Base-by-base conservation (phyloP, 139 green algal species). In the Trebouxia sp. region DNA sequence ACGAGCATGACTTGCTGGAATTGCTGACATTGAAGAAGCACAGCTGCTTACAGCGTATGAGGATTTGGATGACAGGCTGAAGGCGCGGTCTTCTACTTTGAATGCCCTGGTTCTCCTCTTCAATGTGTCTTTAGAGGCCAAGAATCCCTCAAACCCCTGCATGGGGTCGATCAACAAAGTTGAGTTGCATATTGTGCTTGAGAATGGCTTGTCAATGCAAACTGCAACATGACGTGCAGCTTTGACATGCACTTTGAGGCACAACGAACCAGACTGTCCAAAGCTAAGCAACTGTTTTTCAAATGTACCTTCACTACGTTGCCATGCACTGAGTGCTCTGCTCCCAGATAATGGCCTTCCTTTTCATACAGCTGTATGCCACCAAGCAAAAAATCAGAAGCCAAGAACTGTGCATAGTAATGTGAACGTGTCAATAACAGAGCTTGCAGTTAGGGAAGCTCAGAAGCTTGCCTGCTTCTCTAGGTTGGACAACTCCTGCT, bases 81-180 rank as follows among this genome's bases (percentile, higher is more conserved):
- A 94, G 0, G 88, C 70, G 5, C 89, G 81, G 47, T 96, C 92
- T 48, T 95, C 91, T 3, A 90, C 72, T 80, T 89, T 91, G 75
- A 89, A 92, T 6, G 76, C 79, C 1, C 92, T 85, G n/a, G 79
- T 78, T 42, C 87, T 81, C 51, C 91, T 93, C 26, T 89, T 69
- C 24, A 90, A 55, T 0, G 87, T 80, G 53, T 93, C 91, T 70
- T 96, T 96, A 4, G 84, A 89, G 9, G 88, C 88, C 47, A 96
- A 81, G 79, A 91, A 93, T 17, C 91, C 92, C 56, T 94, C 91
- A 81, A 94, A 95, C 20, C 92, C 92, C 90, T 95, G 87, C 81
- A 45, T 12, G 32, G 35, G 32, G 35, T 12, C n/a, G n/a, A n/a
- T n/a, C n/a, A n/a, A n/a, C n/a, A 41, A 75, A n/a, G 65, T 43